Conservation (phyloP, 768 basidiomycete species). For the Mycena alexandri region DNA sequence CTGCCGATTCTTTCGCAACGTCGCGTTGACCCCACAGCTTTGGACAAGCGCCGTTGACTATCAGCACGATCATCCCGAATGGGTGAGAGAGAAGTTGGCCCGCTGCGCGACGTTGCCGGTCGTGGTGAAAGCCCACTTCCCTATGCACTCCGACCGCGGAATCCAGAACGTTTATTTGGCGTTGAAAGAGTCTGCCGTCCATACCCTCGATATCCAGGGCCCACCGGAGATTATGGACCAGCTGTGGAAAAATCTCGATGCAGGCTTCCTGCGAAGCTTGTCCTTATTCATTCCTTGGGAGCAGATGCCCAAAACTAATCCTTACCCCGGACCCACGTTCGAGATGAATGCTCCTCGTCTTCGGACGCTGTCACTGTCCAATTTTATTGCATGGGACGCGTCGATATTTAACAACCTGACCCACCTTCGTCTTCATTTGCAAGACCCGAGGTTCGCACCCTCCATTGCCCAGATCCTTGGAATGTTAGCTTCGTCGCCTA, state of each 20-base stretch:
- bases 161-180: conserved; percentile 17
- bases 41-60: conserved; percentile 16
- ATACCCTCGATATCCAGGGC: conserved; percentile 22
- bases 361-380: conserved; percentile 19
- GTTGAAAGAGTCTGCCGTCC: conserved; percentile 8
- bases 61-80: conserved; percentile 15
- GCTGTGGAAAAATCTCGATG: conserved; percentile 9
- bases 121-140: conserved; percentile 7
- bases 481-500: conserved; percentile 22
- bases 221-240: conserved; percentile 15
- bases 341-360: conserved; percentile 17
- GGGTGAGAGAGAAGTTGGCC: conserved; percentile 13
- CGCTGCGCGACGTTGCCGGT: conserved; percentile 12
- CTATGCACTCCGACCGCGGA: conserved; percentile 18
- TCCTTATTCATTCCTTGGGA: conserved; percentile 23
- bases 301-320: neutral
- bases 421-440: conserved; percentile 23
- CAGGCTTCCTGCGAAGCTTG: conserved; percentile 6
- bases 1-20: conserved; percentile 17
- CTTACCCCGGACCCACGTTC: conserved; percentile 18
- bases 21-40: conserved; percentile 1
- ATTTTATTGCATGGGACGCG: conserved; percentile 24
- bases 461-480: conserved; percentile 26
- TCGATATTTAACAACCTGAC: conserved; percentile 15
- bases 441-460: conserved; percentile 4